Evolutionary conservation across 208 protist species (phyloP).

Genomic region (Phytomonas sp.): DNA sequence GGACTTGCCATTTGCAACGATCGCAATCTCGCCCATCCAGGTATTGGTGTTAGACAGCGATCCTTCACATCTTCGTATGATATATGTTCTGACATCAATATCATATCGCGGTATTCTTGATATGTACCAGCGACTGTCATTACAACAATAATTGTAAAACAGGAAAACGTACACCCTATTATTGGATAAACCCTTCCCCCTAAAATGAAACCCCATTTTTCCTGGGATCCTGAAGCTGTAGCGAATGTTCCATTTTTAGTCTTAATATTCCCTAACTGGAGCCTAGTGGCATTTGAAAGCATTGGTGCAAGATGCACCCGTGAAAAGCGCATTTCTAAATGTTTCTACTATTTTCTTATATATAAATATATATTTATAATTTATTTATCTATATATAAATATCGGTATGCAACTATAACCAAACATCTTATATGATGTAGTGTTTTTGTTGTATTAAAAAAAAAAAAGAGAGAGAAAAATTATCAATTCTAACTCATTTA

Average conservation of each 20-base stretch:
- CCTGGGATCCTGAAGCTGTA: conserved; percentile 71
- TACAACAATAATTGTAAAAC: conserved; percentile 23
- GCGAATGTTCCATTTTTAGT: conserved; percentile 77
- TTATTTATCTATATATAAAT: neutral
- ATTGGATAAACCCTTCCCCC: conserved; percentile 55
- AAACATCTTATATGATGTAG: conserved; percentile 2
- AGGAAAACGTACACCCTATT: conserved; percentile 30
- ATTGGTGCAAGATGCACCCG: conserved; percentile 37
- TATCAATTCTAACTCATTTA: conserved; percentile 1
- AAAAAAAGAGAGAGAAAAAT: conserved; percentile 9
- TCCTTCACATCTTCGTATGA: conserved; percentile 86
- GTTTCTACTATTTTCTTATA: neutral
- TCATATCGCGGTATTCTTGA: conserved; percentile 81
- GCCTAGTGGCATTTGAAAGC: conserved; percentile 77
- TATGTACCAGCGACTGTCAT: conserved; percentile 54
- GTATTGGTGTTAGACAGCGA: conserved; percentile 82
- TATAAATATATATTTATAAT: neutral
- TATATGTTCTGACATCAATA: conserved; percentile 76
- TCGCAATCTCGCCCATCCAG: conserved; percentile 69
- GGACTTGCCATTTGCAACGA: conserved; percentile 51
- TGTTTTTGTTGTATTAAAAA: conserved; percentile 8
- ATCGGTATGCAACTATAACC: neutral
- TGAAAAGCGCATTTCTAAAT: conserved; percentile 12
- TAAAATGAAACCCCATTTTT: conserved; percentile 85
- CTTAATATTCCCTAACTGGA: conserved; percentile 86